phyloP scores from a whole-genome alignment of 2,329 filamentous ascomycete species.

The Colletotrichum graminicola region DNA sequence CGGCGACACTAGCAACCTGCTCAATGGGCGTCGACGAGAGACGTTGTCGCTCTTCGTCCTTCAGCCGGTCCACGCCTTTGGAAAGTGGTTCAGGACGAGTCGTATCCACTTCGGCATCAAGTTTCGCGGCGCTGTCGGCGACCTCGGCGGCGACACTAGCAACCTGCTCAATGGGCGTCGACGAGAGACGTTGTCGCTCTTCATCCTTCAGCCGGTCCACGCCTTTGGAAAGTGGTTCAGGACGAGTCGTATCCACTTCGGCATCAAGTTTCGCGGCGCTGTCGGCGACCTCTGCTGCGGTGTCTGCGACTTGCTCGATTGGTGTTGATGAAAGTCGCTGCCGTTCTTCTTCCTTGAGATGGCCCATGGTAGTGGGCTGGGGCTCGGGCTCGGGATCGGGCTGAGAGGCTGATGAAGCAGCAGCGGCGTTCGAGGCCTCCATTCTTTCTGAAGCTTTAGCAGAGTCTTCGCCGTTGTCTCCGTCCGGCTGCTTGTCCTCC shows the following conservation, averaged over 20 bases:
- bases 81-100: neutral
- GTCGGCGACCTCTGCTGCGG: constrained; percentile 60
- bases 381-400: constrained; percentile 46
- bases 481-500: constrained; percentile 20
- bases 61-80: constrained; percentile 19
- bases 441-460: constrained; percentile 8
- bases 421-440: constrained; percentile 15
- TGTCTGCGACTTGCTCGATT: constrained; percentile 56
- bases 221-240: constrained; percentile 7
- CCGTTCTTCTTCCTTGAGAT: constrained; percentile 46
- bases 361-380: constrained; percentile 17
- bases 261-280: constrained; percentile 55
- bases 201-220: constrained; percentile 41
- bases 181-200: constrained; percentile 51
- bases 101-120: constrained; percentile 48
- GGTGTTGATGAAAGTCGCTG: constrained; percentile 54
- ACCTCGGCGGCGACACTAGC: constrained; percentile 60
- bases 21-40: constrained; percentile 55
- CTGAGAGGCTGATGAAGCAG: constrained; percentile 18
- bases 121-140: constrained; percentile 54
- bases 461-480: constrained; percentile 16
- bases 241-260: constrained; percentile 1
- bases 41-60: constrained; percentile 48
- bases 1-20: constrained; percentile 57
- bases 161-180: constrained; percentile 56